Base-by-base conservation (phyloP, 345 rosid species). In the Rhodomyrtus tomentosa region DNA sequence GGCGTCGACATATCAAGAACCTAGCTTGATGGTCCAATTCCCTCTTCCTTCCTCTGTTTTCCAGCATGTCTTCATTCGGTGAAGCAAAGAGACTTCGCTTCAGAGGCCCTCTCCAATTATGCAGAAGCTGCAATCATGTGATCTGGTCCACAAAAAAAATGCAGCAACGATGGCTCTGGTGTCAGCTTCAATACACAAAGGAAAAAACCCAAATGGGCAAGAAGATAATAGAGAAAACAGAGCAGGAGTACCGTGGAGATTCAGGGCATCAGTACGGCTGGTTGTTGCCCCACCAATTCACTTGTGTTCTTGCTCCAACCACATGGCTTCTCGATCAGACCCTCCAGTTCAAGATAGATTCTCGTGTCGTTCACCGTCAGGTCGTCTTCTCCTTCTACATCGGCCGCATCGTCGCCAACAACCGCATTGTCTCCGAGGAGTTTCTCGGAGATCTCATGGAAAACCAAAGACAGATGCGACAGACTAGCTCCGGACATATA, bases 291-390 rank as follows among this genome's bases (percentile, higher is more conserved):
- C 54, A 85, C 84, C 59, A 85, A 42, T 83, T 85, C 90, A 42
- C 84, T 83, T 83, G 49, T 76, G 83, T 62, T 29, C 74, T 91
- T 52, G 45, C 59, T 62, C 86, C 89, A 90, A 38, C 48, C 58
- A 53, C 83, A 52, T 4, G 92, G 89, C 88, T 88, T 90, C 48
- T 88, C 88, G 27, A 86, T 68, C 85, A 90, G 81, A 74, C 88
- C 90, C 86, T 90, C 89, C 83, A 90, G 50, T 80, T 90, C 92
- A 29, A 88, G 86, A 82, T 86, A 90, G 50, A 90, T 59, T 18
- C 85, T 86, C 0, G 90, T 72, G 84, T 90, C 87, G 62, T 87
- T 83, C 49, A 68, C 9, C 18, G 50, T 87, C 20, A 81, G 86
- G 25, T 55, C 80, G 49, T 29, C 87, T 32, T n/a, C 86, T 13